A percentile compares a stretch with the other conserved stretches of the same genome.
Conservation (phyloP, 352 stramenopile species). For the Pythium sp. region DNA sequence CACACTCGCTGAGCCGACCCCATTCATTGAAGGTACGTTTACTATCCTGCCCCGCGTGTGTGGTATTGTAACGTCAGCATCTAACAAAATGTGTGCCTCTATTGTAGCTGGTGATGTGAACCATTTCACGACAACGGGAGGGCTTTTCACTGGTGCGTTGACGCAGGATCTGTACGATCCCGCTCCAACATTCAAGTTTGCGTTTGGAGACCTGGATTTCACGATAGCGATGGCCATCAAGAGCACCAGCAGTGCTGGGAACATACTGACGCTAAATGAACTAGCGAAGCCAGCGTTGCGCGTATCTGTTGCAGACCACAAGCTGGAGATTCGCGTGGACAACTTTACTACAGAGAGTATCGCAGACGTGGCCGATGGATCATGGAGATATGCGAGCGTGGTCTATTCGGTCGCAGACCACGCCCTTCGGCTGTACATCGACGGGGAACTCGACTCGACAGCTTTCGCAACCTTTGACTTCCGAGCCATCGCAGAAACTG, state of each 20-base stretch:
- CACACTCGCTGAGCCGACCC: neutral
- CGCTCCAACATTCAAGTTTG: conserved; percentile 20
- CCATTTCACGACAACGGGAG: conserved; percentile 4
- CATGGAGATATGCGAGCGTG: conserved; percentile 13
- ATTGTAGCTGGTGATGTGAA: neutral
- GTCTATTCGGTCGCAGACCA: neutral
- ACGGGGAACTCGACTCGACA: conserved; percentile 7
- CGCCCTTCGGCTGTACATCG: neutral
- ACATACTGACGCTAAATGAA: conserved; percentile 8
- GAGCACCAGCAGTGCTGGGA: neutral
- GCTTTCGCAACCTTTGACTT: neutral
- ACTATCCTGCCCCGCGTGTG: neutral
- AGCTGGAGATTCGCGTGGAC: neutral
- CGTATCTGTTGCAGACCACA: conserved; percentile 3
- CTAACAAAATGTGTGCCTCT: neutral
- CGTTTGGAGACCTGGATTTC: conserved; percentile 51
- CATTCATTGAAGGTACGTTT: conserved; percentile 6
- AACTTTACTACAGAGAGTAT: neutral
- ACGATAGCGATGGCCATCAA: conserved; percentile 30
- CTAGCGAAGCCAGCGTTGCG: neutral
- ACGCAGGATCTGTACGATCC: conserved; percentile 8
- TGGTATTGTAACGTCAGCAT: neutral
- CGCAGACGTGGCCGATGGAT: neutral
- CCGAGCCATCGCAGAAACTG: conserved; percentile 6
- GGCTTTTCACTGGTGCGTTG: conserved; percentile 1